Evolutionary conservation across 352 stramenopile species (phyloP).

Genomic region (Globisporangium carolinianum): DNA sequence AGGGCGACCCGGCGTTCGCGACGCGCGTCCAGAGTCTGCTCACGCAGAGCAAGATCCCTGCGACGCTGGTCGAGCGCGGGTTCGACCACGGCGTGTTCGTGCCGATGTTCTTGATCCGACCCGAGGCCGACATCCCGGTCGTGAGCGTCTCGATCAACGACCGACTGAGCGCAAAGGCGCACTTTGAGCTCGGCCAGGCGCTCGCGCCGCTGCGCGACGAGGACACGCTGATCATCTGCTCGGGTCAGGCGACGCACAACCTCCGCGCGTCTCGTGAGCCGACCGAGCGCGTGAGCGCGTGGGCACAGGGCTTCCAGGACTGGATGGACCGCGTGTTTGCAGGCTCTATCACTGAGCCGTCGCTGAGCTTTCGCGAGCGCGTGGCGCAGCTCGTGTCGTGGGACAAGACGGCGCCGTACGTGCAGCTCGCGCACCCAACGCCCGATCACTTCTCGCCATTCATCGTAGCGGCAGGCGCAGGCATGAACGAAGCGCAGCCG

Average conservation of each 20-base stretch:
- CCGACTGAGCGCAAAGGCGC: conserved; percentile 22
- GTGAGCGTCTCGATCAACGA: conserved; percentile 70
- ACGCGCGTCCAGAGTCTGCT: conserved; percentile 61
- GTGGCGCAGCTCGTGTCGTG: conserved; percentile 23
- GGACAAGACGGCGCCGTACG: conserved; percentile 15
- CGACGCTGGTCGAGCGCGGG: conserved; percentile 42
- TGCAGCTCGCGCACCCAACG: conserved; percentile 30
- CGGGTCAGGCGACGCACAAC: conserved; percentile 42
- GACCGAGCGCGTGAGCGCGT: conserved; percentile 14
- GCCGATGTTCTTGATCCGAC: conserved; percentile 86
- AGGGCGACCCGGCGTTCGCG: conserved; percentile 66
- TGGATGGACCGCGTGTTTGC: conserved; percentile 21
- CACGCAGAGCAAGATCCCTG: conserved; percentile 31
- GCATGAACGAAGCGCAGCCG: conserved; percentile 26
- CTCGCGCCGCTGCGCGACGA: conserved; percentile 50
- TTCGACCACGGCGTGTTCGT: conserved; percentile 92
- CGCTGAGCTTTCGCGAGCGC: conserved; percentile 18
- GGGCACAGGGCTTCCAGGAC: conserved; percentile 25
- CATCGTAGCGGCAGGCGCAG: conserved; percentile 34
- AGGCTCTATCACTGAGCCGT: background rate
- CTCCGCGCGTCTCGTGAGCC: conserved; percentile 18
- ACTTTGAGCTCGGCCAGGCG: conserved; percentile 50
- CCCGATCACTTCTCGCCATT: conserved; percentile 57
- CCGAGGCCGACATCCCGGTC: conserved; percentile 83
- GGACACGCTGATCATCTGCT: conserved; percentile 70